A percentile compares a stretch with the other conserved stretches of the same genome.
phyloP scores from a whole-genome alignment of 768 basidiomycete species.

The Paxillus ammoniavirescens region DNA sequence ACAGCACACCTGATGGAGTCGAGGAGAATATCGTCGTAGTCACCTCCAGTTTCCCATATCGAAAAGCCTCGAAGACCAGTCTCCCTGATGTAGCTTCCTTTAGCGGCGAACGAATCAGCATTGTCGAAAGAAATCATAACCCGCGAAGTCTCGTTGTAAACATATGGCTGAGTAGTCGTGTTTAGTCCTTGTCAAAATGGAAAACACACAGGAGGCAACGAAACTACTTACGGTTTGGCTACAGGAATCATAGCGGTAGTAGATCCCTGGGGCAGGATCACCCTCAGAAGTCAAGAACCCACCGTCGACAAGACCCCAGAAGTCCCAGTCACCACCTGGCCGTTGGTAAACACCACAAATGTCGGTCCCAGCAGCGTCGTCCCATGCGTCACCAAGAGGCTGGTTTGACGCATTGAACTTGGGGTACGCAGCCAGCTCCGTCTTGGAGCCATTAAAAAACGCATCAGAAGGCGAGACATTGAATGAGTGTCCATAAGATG shows the following conservation, averaged over 20 bases:
- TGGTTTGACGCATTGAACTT: slow-evolving; percentile 43
- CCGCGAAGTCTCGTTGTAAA: slow-evolving; percentile 55
- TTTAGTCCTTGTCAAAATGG: background rate
- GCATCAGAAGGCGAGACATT: slow-evolving; percentile 38
- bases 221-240: too few relatives aligned
- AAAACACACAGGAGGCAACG: too few relatives aligned
- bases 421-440: slow-evolving; percentile 47
- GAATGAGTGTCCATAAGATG: slow-evolving; percentile 81
- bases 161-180: slow-evolving; percentile 49
- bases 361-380: slow-evolving; percentile 44
- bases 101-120: slow-evolving; percentile 52
- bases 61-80: slow-evolving; percentile 60
- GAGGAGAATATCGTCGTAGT: slow-evolving; percentile 58
- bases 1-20: slow-evolving; percentile 43
- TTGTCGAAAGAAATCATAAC: slow-evolving; percentile 70
- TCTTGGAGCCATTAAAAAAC: slow-evolving; percentile 30
- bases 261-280: background rate
- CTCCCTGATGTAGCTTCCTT: slow-evolving; percentile 58
- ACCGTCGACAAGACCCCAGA: slow-evolving; percentile 57
- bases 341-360: slow-evolving; percentile 27
- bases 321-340: slow-evolving; percentile 54
- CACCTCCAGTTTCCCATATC: slow-evolving; percentile 73
- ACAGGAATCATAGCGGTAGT: too few relatives aligned
- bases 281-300: slow-evolving; percentile 46
- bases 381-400: slow-evolving; percentile 59